Evolutionary conservation across 2,329 filamentous ascomycete species (phyloP), one percentile per base, ranked within the genome.

Genomic region (Aureobasidium vineae): DNA sequence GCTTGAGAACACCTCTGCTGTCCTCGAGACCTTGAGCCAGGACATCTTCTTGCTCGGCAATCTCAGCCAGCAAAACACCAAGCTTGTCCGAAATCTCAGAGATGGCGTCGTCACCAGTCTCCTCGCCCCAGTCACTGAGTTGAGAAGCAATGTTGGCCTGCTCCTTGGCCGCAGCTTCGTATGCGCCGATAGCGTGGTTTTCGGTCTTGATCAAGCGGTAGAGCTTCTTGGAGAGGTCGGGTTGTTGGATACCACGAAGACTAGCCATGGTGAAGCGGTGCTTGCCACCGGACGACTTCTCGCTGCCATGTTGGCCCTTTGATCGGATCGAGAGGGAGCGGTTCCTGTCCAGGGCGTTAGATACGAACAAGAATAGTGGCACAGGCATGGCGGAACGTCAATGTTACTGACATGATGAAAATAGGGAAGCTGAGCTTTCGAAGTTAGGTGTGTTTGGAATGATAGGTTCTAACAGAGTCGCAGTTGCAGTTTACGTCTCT

Each of bases 1-100:
- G 86, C 85, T 99, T 99, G 77, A 99, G 82, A 28, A 92, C 80
- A 40, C 82, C 84, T 57, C 95, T 86, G 71, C 90, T 91, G 69
- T 97, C 92, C 77, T 99, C 95, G 65, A 99, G 78, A 57, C 88
- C 88, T 77, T 94, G 89, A 5, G 93, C 91, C 77, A 93, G 98
- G 53, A 84, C 75, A 71, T 97, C 93, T 77, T 99, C 95, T 78
- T 96, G 92, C 79, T 97, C 92, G 63, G 92, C 95, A 68, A 99
- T 87, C 82, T 98, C 95, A 26, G 90, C 90, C 68, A 99, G 82
- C 72, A 99, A 82, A 45, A 98, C 94, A 61, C 92, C 95, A 63
- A 99, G 84, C 84, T 99, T 99, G 84, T 98, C 95, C 67, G 90
- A 92, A 71, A 99, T 86, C 75, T 98, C 95, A 63, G 87, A 92